Evolutionary conservation across 495 filamentous ascomycete species (phyloP), one percentile per base, ranked within the genome.

Genomic region (Xylaria castorea): DNA sequence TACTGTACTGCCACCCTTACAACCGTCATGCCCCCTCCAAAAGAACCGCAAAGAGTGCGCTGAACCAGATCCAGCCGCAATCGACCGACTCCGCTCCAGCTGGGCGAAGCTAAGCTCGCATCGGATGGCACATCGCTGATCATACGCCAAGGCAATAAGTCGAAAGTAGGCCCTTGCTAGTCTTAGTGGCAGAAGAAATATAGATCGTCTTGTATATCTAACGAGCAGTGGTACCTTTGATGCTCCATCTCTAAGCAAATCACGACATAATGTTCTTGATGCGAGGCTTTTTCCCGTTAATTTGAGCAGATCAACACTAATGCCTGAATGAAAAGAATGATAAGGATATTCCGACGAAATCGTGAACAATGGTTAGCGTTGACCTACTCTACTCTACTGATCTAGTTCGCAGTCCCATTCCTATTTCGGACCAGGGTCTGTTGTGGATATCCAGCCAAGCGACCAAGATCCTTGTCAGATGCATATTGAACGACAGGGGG

Each of bases 141-240:
- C 58, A 68, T 63, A 53, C 72, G 77, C 75, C 75, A 79, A 77
- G 75, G 71, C 75, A 79, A 77, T 79, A 79, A 73, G 63, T 60
- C 60, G 70, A 60, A 58, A 53, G 69, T 67, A 32, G 50, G n/a
- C 57, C 42, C 67, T 62, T 40, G 55, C 34, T 40, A 67, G 36
- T 34, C 62, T n/a, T 65, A 34, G 32, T 48, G 36, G 58, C 72
- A 70, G 58, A 58, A 73, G 67, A 73, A 57, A 70, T 53, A 67
- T 36, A 69, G 66, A 73, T 64, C 66, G 38, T 73, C 48, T 42
- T 22, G 46, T 63, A 22, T 36, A 67, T 55, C 27, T 7, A 51
- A 18, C 32, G 64, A 66, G 27, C 32, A 34, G 34, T 22, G 36
- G 5, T 27, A 25, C 50, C 22, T 36, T 42, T 57, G 5, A 68